phyloP scores from a whole-genome alignment of 257 asterid genomes.

The Verbascum thapsus region DNA sequence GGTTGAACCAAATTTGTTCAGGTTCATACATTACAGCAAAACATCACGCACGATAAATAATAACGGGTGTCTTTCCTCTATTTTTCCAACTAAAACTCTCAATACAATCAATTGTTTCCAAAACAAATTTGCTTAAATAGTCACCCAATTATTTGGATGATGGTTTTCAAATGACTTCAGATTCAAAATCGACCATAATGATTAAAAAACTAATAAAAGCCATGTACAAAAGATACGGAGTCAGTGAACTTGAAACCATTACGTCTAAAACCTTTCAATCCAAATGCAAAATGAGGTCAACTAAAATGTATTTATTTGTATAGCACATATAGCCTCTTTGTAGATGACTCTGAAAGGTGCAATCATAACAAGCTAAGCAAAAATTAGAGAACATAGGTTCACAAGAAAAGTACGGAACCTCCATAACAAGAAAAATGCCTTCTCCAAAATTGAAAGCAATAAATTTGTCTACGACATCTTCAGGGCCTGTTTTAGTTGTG shows the following conservation, averaged over 20 bases:
- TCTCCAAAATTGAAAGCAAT: conserved; percentile 27
- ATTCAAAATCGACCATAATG: no score
- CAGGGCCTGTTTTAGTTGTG: conserved; percentile 82
- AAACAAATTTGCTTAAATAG: conserved; percentile 2
- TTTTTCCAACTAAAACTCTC: no score
- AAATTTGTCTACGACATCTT: conserved; percentile 64
- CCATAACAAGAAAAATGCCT: conserved; percentile 29
- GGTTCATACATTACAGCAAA: no score
- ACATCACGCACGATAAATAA: no score
- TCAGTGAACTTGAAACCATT: no score
- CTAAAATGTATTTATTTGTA: not conserved
- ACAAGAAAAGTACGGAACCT: conserved; percentile 33
- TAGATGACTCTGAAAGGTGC: not conserved
- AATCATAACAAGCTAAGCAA: conserved; percentile 4
- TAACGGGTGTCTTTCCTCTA: no score
- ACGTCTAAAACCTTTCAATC: not conserved
- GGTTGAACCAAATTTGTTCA: no score
- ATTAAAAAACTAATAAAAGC: no score
- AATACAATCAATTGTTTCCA: not conserved
- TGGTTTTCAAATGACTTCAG: no score
- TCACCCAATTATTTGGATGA: not conserved
- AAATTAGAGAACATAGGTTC: conserved; percentile 24
- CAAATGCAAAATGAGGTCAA: not conserved
- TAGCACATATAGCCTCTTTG: not conserved
- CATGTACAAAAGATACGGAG: no score